Base-by-base conservation (phyloP, 75 land plant species). In the Cupressus sempervirens region DNA sequence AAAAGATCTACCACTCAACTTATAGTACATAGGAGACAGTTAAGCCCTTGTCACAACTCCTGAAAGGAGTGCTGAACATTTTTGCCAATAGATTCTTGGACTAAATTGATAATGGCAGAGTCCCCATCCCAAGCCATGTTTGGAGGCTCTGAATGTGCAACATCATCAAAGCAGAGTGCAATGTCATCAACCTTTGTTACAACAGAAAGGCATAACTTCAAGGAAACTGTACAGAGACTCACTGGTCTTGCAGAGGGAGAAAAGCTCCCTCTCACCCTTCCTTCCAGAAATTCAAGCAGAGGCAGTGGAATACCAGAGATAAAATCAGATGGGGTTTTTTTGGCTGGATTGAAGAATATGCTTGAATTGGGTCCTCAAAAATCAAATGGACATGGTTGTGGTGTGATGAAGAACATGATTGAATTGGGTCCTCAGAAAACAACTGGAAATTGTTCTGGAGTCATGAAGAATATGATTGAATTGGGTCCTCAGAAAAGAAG, bases 151-250 rank as follows among this genome's bases (percentile, higher is more conserved):
- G 35, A 70, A 32, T 70, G 74, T 12, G 32, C 3, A 30, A 0
- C 29, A 35, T 6, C 67, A 23, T 7, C 6, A 0, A 62, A 62
- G 26, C 67, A 62, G 26, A 40, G 40, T 74, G 67, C 56, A 45
- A 38, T 83, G 16, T 15, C 85, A 23, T 83, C 89, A 16, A 88
- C 89, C 3, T 88, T 88, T 87, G 89, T 88, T 38, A 79, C 87
- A n/a, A 88, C 88, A 38, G 88, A 88, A 32, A 83, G 72, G 15
- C 56, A 43, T 46, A 87, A 81, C 70, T 88, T 88, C 41, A 86
- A 88, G 67, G 88, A 86, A 50, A 68, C 87, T 45, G 89, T 88
- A 85, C 88, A 88, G 88, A 88, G 87, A 76, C 88, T 88, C 23
- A 88, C 89, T 32, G 89, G 89, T 26, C 87, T 87, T 2, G 85